Conservation (phyloP, 1,139 yeast genomes). For the Saccharomyces pastorianus region DNA sequence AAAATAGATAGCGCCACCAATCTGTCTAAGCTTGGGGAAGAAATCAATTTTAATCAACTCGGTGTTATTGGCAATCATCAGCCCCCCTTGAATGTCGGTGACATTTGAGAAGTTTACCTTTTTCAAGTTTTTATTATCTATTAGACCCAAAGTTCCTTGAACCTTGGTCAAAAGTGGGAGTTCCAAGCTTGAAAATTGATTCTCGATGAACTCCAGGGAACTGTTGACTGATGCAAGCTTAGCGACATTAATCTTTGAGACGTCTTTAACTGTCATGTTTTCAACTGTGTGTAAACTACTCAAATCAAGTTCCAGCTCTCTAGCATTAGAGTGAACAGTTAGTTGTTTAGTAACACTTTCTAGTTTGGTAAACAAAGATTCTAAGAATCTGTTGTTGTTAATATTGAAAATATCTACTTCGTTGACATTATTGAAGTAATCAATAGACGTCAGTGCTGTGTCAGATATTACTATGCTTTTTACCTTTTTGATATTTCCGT, state of each 20-base stretch:
- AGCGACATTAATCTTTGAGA: constrained; percentile 39
- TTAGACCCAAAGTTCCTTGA: constrained; percentile 59
- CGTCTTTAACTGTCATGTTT: constrained; percentile 55
- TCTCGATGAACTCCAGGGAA: constrained; percentile 54
- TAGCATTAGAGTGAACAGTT: constrained; percentile 57
- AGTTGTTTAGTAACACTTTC: constrained; percentile 43
- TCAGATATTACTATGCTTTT: constrained; percentile 53
- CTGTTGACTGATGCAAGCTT: constrained; percentile 43
- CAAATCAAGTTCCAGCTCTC: constrained; percentile 46
- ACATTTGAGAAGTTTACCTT: constrained; percentile 43
- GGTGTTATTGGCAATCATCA: constrained; percentile 55
- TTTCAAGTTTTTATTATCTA: constrained; percentile 42
- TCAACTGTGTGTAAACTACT: constrained; percentile 47
- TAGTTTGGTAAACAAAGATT: constrained; percentile 45
- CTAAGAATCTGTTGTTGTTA: constrained; percentile 63
- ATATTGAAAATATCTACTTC: constrained; percentile 47
- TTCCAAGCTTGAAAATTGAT: constrained; percentile 43
- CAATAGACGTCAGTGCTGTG: constrained; percentile 53
- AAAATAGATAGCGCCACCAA: constrained; percentile 68
- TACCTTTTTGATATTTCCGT: constrained; percentile 40
- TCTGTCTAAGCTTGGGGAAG: constrained; percentile 45
- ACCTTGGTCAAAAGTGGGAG: constrained; percentile 46
- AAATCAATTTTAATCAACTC: constrained; percentile 43
- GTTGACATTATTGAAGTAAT: constrained; percentile 33
- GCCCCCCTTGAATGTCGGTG: constrained; percentile 64